Percentiles rank a stretch among this genome's conserved stretches.
These are phyloP conservation scores for Aspergillus egyptiacus DNA, from an alignment of 495 filamentous ascomycete genomes.

Conservation along the genomic window DNA sequence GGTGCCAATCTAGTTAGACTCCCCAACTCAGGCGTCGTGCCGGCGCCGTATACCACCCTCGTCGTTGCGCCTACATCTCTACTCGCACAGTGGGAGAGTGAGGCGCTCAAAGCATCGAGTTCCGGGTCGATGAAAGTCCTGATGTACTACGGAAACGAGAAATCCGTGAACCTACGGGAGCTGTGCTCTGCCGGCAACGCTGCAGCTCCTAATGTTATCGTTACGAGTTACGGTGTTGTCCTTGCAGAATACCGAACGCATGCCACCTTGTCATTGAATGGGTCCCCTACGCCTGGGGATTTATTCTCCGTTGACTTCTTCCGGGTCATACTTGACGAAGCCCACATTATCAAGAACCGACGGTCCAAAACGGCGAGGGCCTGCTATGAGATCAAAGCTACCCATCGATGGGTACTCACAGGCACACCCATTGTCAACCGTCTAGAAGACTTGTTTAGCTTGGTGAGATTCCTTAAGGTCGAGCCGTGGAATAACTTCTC, in stretches of 20 bases:
- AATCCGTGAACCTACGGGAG: slow-evolving; percentile 64
- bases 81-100: slow-evolving; percentile 91
- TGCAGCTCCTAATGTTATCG: slow-evolving; percentile 78
- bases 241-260: slow-evolving; percentile 71
- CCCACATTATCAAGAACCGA: slow-evolving; percentile 89
- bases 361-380: slow-evolving; percentile 84
- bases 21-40: slow-evolving; percentile 49
- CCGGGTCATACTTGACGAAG: slow-evolving; percentile 91
- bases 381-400: slow-evolving; percentile 79
- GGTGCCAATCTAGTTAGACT: slow-evolving; percentile 55
- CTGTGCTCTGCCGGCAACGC: slow-evolving; percentile 72
- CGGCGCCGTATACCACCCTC: slow-evolving; percentile 83
- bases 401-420: slow-evolving; percentile 88
- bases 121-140: slow-evolving; percentile 74
- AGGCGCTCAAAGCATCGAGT: slow-evolving; percentile 81
- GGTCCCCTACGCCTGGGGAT: slow-evolving; percentile 59
- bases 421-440: slow-evolving; percentile 97
- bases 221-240: slow-evolving; percentile 93
- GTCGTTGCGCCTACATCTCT: slow-evolving; percentile 95
- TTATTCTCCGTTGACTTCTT: slow-evolving; percentile 91
- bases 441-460: slow-evolving; percentile 91
- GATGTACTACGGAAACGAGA: slow-evolving; percentile 88
- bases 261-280: slow-evolving; percentile 48
- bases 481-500: slow-evolving; percentile 98
- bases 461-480: slow-evolving; percentile 85